A percentile compares a stretch with the other conserved stretches of the same genome.
phyloP scores from a whole-genome alignment of 2,329 filamentous ascomycete species.

The Colletotrichum sublineola region DNA sequence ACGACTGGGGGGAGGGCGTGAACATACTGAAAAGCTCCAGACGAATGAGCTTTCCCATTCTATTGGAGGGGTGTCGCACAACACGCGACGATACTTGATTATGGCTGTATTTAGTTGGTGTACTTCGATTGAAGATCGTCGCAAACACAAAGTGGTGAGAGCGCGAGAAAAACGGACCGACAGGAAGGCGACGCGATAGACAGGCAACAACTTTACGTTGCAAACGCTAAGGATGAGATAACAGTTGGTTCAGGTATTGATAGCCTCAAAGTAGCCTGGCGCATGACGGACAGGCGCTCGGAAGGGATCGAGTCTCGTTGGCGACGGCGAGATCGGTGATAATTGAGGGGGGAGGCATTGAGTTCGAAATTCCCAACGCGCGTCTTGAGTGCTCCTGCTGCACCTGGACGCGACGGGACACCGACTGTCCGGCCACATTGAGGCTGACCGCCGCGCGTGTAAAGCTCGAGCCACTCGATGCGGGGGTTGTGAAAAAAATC shows the following conservation, averaged over 20 bases:
- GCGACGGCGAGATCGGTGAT: conserved; percentile 14
- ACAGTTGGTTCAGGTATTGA: neutral
- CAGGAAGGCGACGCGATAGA: conserved; percentile 2
- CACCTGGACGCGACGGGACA: conserved; percentile 32
- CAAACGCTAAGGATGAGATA: neutral
- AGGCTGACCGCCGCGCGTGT: conserved; percentile 8
- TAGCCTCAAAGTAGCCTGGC: conserved; percentile 24
- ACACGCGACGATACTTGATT: conserved; percentile 19
- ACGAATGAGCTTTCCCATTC: conserved; percentile 95
- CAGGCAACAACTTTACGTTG: neutral
- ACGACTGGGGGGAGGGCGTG: conserved; percentile 10
- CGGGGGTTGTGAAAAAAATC: neutral
- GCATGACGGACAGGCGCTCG: conserved; percentile 34
- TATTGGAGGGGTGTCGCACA: conserved; percentile 51
- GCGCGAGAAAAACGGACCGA: conserved; percentile 13
- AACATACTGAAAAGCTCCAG: conserved; percentile 91
- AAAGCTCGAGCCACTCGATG: conserved; percentile 11
- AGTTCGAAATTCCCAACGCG: conserved; percentile 30
- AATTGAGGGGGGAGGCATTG: neutral
- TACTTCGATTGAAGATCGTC: conserved; percentile 15
- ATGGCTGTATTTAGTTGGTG: conserved; percentile 1
- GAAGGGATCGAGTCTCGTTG: conserved; percentile 26
- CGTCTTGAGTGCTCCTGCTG: conserved; percentile 26
- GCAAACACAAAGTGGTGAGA: conserved; percentile 16
- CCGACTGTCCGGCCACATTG: conserved; percentile 19